Conservation (phyloP, 1,284 basidiomycete genomes). For the Heliocybe sulcata region DNA sequence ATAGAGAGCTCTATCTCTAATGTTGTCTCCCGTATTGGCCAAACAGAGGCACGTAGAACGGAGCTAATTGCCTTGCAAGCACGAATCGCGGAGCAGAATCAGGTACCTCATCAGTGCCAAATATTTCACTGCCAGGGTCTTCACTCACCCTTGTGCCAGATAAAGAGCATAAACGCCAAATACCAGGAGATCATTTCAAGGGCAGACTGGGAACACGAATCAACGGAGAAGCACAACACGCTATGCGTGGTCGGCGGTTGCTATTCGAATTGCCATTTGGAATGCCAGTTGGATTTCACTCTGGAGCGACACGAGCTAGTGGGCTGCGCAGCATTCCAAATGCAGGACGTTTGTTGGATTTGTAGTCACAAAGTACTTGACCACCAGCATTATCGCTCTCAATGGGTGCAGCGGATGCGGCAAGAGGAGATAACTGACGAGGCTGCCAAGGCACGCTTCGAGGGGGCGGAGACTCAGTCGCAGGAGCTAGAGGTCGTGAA, state of each 20-base stretch:
- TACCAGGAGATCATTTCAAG: not conserved
- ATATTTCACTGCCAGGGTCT: not conserved
- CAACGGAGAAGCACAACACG: not conserved
- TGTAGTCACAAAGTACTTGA: not conserved
- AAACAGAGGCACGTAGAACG: not conserved
- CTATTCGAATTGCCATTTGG: not conserved
- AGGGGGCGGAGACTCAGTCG: not conserved
- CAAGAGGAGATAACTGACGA: not conserved
- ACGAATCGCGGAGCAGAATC: not conserved
- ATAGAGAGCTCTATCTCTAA: not conserved
- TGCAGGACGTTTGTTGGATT: not conserved
- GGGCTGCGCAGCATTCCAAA: not conserved
- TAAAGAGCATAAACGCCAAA: not conserved
- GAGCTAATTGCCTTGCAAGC: not conserved
- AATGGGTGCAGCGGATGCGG: not conserved
- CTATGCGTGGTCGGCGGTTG: not conserved
- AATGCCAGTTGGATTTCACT: not conserved
- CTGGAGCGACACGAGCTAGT: not conserved
- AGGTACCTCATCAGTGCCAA: not conserved
- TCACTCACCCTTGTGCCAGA: not conserved
- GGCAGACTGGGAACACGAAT: not conserved
- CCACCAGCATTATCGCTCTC: not conserved
- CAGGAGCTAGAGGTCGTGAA: not conserved
- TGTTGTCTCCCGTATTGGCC: not conserved
- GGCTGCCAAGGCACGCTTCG: not conserved